These are phyloP conservation scores for Xylariales sp. DNA, from an alignment of 2,329 filamentous ascomycete species.

Conservation along the genomic window DNA sequence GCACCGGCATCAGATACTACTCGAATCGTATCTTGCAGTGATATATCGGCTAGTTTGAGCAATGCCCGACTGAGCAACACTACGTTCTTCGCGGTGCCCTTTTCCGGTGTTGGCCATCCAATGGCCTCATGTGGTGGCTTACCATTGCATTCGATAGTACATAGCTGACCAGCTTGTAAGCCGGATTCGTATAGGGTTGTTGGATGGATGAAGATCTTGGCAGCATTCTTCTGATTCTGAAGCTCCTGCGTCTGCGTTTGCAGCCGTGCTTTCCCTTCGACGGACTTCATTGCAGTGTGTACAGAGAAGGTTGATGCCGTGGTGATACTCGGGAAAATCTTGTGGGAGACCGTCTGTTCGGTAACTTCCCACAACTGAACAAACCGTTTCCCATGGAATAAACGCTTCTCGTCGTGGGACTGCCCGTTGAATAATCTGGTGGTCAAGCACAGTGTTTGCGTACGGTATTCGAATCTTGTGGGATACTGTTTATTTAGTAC, in stretches of 20 bases:
- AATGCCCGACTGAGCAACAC: constrained; percentile 70
- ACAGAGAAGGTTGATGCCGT: background rate
- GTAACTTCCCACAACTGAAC: too few species aligned
- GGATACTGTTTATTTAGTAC: too few species aligned
- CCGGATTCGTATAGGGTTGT: constrained; percentile 24
- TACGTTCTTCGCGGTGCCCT: constrained; percentile 63
- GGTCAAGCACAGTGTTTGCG: too few species aligned
- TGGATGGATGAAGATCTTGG: constrained; percentile 28
- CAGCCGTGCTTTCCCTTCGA: constrained; percentile 23
- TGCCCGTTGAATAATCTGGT: too few species aligned
- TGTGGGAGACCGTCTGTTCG: too few species aligned
- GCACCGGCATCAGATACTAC: constrained; percentile 59
- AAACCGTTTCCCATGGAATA: too few species aligned
- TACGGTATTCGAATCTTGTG: too few species aligned
- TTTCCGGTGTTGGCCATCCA: constrained; percentile 46
- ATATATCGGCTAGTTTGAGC: constrained; percentile 67
- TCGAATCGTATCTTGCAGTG: constrained; percentile 60
- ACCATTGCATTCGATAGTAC: constrained; percentile 32
- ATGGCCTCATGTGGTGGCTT: constrained; percentile 39
- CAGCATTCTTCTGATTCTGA: constrained; percentile 27
- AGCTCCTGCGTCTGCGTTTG: constrained; percentile 27
- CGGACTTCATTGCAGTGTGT: constrained; percentile 10
- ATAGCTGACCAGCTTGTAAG: constrained; percentile 26
- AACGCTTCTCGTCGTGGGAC: too few species aligned
- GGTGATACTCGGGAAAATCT: too few species aligned